Percentiles rank a stretch among this genome's conserved stretches.
Evolutionary conservation across 169 alveolate genomes (phyloP).

Genomic region (Eimeria brunetti): DNA sequence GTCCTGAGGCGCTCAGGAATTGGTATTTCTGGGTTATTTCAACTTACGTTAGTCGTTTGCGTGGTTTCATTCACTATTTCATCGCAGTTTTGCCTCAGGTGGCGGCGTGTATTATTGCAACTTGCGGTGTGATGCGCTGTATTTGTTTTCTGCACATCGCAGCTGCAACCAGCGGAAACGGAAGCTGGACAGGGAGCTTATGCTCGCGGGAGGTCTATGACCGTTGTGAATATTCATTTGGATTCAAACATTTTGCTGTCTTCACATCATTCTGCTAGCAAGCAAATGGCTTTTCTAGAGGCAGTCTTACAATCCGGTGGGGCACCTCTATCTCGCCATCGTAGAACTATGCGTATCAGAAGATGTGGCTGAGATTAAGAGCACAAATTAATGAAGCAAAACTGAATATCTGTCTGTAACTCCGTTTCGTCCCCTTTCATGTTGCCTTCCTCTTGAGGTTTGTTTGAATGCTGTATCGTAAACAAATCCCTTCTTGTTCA

Average conservation of each 20-base stretch:
- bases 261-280: neutral
- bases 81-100: too few species aligned
- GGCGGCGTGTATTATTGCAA: too few species aligned
- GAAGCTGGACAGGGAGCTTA: neutral
- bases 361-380: neutral
- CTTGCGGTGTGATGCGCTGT: neutral
- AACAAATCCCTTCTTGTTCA: too few species aligned
- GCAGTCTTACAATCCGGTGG: constrained; percentile 18
- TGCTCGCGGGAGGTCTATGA: neutral
- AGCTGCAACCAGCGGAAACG: neutral
- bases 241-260: constrained; percentile 28
- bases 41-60: too few species aligned
- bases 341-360: neutral
- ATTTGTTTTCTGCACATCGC: neutral
- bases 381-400: neutral
- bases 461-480: neutral
- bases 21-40: too few species aligned
- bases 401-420: neutral
- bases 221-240: constrained; percentile 33
- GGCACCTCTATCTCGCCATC: neutral
- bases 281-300: constrained; percentile 25
- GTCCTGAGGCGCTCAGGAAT: neutral
- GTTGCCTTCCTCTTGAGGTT: neutral
- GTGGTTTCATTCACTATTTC: too few species aligned
- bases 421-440: neutral